Base-by-base conservation (phyloP, 345 rosid genomes). In the Conringia planisiliqua region DNA sequence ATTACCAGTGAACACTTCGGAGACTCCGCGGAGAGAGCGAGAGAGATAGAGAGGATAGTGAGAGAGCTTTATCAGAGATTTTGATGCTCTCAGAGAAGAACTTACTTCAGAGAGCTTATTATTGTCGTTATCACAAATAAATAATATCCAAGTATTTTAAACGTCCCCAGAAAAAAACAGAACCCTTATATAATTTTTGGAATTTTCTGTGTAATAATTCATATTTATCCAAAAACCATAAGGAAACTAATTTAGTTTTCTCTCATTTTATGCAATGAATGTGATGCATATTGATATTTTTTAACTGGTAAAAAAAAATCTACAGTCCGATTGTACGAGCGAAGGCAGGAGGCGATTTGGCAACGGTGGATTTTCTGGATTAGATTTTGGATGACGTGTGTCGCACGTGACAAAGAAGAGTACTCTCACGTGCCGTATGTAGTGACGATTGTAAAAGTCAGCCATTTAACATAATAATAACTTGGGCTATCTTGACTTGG, bases 11-110 rank as follows among this genome's bases (percentile, higher is more conserved):
- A 35, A 54, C 55, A 76, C 88, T 72, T 83, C 39, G 90, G 77
- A 55, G 64, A 79, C 64, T 82, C 90, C 88, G 97, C 74, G 50
- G 80, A 63, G 55, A 70, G 59, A 70, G 79, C 54, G 47, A 51
- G 79, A 68, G 22, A 52, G 55, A 62, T 3, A 11, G 61, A 36
- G 70, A 35, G 1, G 40, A 16, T 8, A 9, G 14, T 42, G 74
- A 60, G 56, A 22, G 62, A 18, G 55, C 58, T 57, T 9, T 18
- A 74, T 43, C 72, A 60, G 68, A 75, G 39, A 51, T 50, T 68
- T 33, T 42, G 65, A 76, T 70, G 66, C 59, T 17, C 59, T 17
- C 44, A 44, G 48, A 43, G 20, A 11, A 48, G 39, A 66, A 16
- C 63, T 51, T 43, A 16, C 74, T 62, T 6, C 11, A n/a, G 1